These are phyloP conservation scores for Exobasidium rhododendri DNA, from an alignment of 1,284 basidiomycete genomes.

Conservation along the genomic window DNA sequence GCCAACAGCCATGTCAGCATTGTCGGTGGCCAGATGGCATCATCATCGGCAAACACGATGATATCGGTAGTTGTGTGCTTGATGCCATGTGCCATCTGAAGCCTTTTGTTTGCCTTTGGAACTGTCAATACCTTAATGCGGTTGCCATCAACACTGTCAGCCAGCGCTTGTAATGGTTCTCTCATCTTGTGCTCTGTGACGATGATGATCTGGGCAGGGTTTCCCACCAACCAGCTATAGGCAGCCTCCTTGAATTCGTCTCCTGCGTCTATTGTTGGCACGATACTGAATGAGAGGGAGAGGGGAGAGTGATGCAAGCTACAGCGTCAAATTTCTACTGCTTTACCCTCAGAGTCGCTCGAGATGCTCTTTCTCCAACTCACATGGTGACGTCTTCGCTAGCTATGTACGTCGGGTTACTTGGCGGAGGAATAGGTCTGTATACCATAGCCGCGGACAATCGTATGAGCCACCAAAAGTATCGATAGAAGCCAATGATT, in stretches of 20 bases:
- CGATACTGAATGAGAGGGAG: conserved; percentile 59
- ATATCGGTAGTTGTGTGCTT: conserved; percentile 84
- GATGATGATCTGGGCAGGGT: conserved; percentile 87
- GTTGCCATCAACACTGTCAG: conserved; percentile 75
- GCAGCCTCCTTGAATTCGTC: conserved; percentile 91
- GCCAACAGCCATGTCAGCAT: conserved; percentile 78
- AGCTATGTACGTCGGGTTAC: conserved; percentile 81
- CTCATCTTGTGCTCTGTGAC: conserved; percentile 88
- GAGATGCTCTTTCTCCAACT: background rate
- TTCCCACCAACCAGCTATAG: conserved; percentile 80
- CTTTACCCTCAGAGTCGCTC: conserved; percentile 3
- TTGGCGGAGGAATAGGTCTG: conserved; percentile 76
- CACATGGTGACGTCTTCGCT: conserved; percentile 82
- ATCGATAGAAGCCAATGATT: conserved; percentile 65
- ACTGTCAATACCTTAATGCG: conserved; percentile 82
- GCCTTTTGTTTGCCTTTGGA: conserved; percentile 83
- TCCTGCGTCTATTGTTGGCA: conserved; percentile 88
- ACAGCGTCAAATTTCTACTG: background rate
- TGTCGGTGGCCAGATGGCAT: conserved; percentile 88
- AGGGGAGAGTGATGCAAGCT: too few relatives aligned
- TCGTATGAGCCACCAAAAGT: conserved; percentile 22
- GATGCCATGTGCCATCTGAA: conserved; percentile 88
- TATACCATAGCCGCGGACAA: conserved; percentile 68
- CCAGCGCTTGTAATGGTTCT: conserved; percentile 77
- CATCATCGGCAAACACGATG: conserved; percentile 91